These are phyloP conservation scores for Fraxinus cuspidata DNA, from an alignment of 257 asterid species.

Conservation along the genomic window DNA sequence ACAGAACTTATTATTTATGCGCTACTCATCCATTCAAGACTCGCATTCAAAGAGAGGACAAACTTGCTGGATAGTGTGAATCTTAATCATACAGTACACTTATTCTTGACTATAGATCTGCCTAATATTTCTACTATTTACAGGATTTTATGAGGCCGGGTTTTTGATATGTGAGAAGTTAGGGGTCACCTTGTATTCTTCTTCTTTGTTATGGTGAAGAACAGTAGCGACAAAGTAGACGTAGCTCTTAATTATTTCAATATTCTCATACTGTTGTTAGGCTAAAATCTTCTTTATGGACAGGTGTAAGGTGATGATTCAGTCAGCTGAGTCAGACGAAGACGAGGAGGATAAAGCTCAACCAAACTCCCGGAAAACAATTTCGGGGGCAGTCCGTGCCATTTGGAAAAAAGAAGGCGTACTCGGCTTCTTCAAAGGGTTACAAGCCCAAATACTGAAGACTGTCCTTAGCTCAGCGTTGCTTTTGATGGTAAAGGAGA, in stretches of 20 bases:
- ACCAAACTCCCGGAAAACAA: slow-evolving; percentile 50
- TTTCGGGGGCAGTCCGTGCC: slow-evolving; percentile 52
- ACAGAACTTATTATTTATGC: background rate
- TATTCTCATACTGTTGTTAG: background rate
- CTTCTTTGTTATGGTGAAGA: slow-evolving; percentile 3
- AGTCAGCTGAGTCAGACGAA: slow-evolving; percentile 70
- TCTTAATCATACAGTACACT: background rate
- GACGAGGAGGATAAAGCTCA: slow-evolving; percentile 38
- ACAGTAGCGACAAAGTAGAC: background rate
- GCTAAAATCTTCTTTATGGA: slow-evolving; percentile 7
- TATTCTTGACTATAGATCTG: background rate
- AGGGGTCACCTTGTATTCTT: background rate
- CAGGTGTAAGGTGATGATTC: slow-evolving; percentile 96
- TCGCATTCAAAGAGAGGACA: background rate
- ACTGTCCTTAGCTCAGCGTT: slow-evolving; percentile 83
- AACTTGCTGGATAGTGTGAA: background rate
- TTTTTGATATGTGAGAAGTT: too few species aligned
- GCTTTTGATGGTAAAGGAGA: slow-evolving; percentile 89
- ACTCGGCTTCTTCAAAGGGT: slow-evolving; percentile 79
- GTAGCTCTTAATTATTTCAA: background rate
- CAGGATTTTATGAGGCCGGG: background rate
- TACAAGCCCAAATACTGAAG: slow-evolving; percentile 86
- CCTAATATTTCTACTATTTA: background rate
- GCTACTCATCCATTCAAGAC: background rate
- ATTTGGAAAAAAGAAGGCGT: slow-evolving; percentile 83